A percentile compares a stretch with the other conserved stretches of the same genome.
These are phyloP conservation scores for Neurospora sp. DNA, from an alignment of 495 filamentous ascomycete species.

Conservation along the genomic window DNA sequence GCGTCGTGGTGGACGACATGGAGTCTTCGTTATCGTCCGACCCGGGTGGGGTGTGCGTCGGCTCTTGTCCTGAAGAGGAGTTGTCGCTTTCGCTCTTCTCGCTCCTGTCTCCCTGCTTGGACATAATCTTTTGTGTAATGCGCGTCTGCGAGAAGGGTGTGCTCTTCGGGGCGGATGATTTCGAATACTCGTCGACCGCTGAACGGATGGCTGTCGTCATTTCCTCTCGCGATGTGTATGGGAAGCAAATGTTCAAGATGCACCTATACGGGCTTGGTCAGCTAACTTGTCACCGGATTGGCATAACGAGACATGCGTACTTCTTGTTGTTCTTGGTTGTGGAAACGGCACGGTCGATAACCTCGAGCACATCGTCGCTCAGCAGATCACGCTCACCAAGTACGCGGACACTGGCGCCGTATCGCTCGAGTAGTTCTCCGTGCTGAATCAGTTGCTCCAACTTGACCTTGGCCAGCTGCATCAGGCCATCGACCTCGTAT, in stretches of 20 bases:
- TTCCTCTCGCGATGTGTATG: conserved; percentile 92
- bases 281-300: background rate
- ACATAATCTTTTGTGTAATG: conserved; percentile 74
- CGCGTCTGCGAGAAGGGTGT: conserved; percentile 76
- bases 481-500: conserved; percentile 92
- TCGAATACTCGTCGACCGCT: conserved; percentile 75
- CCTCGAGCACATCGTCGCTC: conserved; percentile 75
- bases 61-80: conserved; percentile 15
- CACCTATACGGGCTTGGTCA: conserved; percentile 36
- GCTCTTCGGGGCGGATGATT: conserved; percentile 47
- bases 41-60: conserved; percentile 15
- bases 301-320: conserved; percentile 26
- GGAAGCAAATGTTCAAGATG: conserved; percentile 92
- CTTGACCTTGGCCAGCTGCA: conserved; percentile 96
- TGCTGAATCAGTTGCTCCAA: conserved; percentile 84
- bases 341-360: conserved; percentile 69
- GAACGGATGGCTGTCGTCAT: conserved; percentile 85
- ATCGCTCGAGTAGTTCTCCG: conserved; percentile 84
- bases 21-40: conserved; percentile 44
- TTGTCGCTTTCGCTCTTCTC: conserved; percentile 18
- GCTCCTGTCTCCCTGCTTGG: conserved; percentile 36
- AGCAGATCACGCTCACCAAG: conserved; percentile 74
- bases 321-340: conserved; percentile 76
- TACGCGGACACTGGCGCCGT: conserved; percentile 77
- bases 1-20: conserved; percentile 39